Evolutionary conservation across 2,329 filamentous ascomycete genomes (phyloP), one percentile per base, ranked within the genome.

Genomic region (Pseudocercospora fuligena): DNA sequence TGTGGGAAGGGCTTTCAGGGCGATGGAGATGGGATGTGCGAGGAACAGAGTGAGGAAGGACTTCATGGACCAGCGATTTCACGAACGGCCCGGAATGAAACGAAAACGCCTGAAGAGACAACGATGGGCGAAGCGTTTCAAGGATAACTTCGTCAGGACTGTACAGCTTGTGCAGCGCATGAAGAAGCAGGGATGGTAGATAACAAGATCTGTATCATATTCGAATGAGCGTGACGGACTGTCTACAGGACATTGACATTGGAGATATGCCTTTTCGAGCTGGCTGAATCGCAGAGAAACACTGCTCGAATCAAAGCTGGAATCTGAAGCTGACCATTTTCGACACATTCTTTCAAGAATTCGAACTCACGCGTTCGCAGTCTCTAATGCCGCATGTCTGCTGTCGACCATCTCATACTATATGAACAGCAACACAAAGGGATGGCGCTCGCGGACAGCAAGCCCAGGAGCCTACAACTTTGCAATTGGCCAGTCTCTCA

Each of bases 71-170:
- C 92, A 95, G 80, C 83, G 84, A 69, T 92, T 88, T 74, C 90
- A 96, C 78, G 92, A 95, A 83, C 82, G 92, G 56, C 85, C 86
- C 0, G 92, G 92, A 1, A 74, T 92, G 74, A 93, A 91, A 86
- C 85, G 89, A 79, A 96, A 95, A 87, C 86, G 92, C 74, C 79
- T 93, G 72, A 83, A 82, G 78, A 89, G 87, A 66, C 83, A 90
- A 82, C 84, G 92, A 68, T 93, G 91, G 90, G 85, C 87, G 77
- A 81, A 72, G 69, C 86, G 87, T 66, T 95, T 94, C 80, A 89
- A 87, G 83, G 77, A 78, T 33, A 90, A 89, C 3, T 94, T 95
- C 80, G 84, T 82, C 77, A 85, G 85, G 5, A 87, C 88, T 11
- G 86, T 92, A 7, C 77, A 74, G 47, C 83, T 91, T 71, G 91